Conservation (phyloP, 208 protist genomes). For the Crithidia sp. region DNA sequence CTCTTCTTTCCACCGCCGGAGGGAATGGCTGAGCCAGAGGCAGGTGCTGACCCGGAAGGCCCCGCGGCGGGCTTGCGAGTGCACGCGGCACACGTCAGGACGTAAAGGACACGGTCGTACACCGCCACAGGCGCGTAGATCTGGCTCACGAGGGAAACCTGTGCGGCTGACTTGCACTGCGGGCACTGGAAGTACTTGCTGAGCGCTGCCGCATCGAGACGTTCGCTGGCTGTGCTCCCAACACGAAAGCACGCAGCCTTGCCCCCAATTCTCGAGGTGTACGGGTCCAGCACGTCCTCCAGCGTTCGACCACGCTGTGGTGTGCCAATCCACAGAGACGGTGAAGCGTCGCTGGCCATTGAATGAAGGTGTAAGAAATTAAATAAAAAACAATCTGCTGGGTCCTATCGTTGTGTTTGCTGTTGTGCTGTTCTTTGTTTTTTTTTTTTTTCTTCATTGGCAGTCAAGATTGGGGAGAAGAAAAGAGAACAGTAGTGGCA, state of each 20-base stretch:
- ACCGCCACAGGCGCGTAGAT: slow-evolving; percentile 79
- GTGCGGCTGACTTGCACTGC: slow-evolving; percentile 56
- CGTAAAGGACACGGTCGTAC: slow-evolving; percentile 86
- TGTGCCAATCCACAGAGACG: slow-evolving; percentile 64
- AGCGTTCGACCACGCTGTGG: slow-evolving; percentile 32
- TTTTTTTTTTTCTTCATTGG: no score
- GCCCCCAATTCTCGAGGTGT: slow-evolving; percentile 80
- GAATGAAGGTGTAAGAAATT: not conserved
- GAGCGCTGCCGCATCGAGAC: slow-evolving; percentile 5
- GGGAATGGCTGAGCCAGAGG: not conserved
- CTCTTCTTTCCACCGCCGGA: slow-evolving; percentile 27
- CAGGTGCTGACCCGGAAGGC: not conserved
- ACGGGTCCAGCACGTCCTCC: slow-evolving; percentile 57
- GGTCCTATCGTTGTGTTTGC: not conserved
- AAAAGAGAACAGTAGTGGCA: not conserved
- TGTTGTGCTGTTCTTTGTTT: not conserved
- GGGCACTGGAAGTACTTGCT: slow-evolving; percentile 73
- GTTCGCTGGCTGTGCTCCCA: slow-evolving; percentile 13
- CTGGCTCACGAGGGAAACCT: slow-evolving; percentile 74
- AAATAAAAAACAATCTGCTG: not conserved
- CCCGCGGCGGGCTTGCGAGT: slow-evolving; percentile 7
- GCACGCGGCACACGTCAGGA: slow-evolving; percentile 73
- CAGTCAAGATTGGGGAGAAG: not conserved
- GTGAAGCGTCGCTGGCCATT: slow-evolving; percentile 12
- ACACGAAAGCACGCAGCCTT: slow-evolving; percentile 60